Base-by-base conservation (phyloP, 2,329 filamentous ascomycete genomes). In the Tricladium varicosporioides region DNA sequence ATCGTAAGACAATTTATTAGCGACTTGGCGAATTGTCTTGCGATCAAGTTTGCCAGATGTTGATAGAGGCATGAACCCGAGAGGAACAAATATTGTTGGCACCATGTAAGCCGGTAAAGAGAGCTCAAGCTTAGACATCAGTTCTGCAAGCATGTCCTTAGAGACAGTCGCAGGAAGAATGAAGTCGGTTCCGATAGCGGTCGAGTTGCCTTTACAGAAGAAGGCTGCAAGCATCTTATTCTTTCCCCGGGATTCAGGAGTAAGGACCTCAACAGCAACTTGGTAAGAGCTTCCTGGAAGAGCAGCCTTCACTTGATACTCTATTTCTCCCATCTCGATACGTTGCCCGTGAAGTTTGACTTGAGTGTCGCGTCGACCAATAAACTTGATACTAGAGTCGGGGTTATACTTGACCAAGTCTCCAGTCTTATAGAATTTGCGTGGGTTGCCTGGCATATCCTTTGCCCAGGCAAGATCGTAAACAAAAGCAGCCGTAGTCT, bases 271-370 rank as follows among this genome's bases (percentile, higher is more conserved):
- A 3, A 43, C 40, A 16, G 40, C 40, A 43, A 43, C 40, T 43
- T 43, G 40, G 40, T 43, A 43, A 5, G 40, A 5, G 40, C 40
- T 43, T 5, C 10, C 40, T 3, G 40, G 40, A 16, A 43, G 40
- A 16, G 40, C 40, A 5, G 15, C 13, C 40, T 43, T 43, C 4
- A 43, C 40, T 43, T 46, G 43, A 22, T 46, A 15, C 66, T 92
- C 88, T 13, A 91, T 78, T 66, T 91, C 89, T 0, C 88, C 88
- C 1, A 92, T 80, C 66, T 92, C 88, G 50, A 94, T 81, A 43
- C 91, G 80, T 71, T 94, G 91, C 1, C 91, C 91, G 49, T 90
- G 81, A 2, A 95, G 77, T 71, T 96, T 96, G 53, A 95, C 85
- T 70, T 96, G 92, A 48, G 84, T 82, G 1, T 82, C 80, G 10